Conservation (phyloP, 306 rosid species). For the Medicago lupulina region DNA sequence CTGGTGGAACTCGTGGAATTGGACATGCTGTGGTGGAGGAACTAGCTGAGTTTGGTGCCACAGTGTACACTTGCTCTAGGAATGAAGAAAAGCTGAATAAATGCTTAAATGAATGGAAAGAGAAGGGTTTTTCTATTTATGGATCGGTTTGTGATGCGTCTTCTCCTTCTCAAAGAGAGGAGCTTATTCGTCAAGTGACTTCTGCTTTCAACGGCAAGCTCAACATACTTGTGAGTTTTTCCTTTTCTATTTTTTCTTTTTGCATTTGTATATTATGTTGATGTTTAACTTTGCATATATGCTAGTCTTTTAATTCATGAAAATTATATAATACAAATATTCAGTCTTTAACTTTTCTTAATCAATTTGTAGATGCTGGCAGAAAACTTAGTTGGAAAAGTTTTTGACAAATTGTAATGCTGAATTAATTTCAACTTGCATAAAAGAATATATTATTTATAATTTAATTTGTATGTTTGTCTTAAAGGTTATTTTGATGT, state of each 20-base stretch:
- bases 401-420: too few relatives aligned
- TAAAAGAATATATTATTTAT: too few relatives aligned
- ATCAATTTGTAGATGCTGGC: too few relatives aligned
- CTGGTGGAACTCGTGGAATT: slow-evolving; percentile 89
- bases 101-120: slow-evolving; percentile 73
- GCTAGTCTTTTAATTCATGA: too few relatives aligned
- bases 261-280: not conserved
- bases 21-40: slow-evolving; percentile 91
- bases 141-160: slow-evolving; percentile 86
- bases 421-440: too few relatives aligned
- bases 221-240: slow-evolving; percentile 66
- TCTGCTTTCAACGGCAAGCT: slow-evolving; percentile 67
- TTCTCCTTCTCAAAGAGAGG: slow-evolving; percentile 60
- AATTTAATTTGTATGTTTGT: too few relatives aligned
- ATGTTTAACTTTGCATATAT: too few relatives aligned
- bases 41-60: slow-evolving; percentile 77
- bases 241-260: too few relatives aligned
- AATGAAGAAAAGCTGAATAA: slow-evolving; percentile 67
- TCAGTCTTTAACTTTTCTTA: too few relatives aligned
- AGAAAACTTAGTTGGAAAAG: too few relatives aligned
- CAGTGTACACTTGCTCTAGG: slow-evolving; percentile 82
- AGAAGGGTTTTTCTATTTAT: slow-evolving; percentile 62
- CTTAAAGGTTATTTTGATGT: too few relatives aligned
- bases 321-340: too few relatives aligned
- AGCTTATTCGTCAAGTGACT: slow-evolving; percentile 58